Evolutionary conservation across 2,329 filamentous ascomycete species (phyloP).

Genomic region (Lithohypha guttulata): DNA sequence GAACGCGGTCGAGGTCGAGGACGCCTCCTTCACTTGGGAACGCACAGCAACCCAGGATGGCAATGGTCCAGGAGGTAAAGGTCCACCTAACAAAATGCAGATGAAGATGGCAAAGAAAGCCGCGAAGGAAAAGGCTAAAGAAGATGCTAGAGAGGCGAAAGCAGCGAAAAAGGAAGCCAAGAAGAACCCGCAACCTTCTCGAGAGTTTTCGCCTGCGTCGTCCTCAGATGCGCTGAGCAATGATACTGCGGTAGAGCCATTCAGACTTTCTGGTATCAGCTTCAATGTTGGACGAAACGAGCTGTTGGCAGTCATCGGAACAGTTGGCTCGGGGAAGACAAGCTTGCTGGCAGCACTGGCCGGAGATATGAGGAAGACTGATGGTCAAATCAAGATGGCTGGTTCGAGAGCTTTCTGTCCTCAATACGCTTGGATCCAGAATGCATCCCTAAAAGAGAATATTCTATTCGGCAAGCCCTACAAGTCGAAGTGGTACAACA

Average conservation of each 20-base stretch:
- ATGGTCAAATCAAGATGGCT: slow-evolving; percentile 62
- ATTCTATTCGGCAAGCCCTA: slow-evolving; percentile 78
- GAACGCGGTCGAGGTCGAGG: slow-evolving; percentile 54
- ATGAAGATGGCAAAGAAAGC: slow-evolving; percentile 31
- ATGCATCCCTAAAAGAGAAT: slow-evolving; percentile 75
- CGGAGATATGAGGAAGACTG: slow-evolving; percentile 83
- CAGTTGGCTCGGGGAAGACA: slow-evolving; percentile 82
- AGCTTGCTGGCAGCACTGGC: slow-evolving; percentile 81
- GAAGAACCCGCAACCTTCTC: slow-evolving; percentile 26
- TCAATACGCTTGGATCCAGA: slow-evolving; percentile 97
- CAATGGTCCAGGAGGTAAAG: slow-evolving; percentile 18
- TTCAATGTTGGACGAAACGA: slow-evolving; percentile 37
- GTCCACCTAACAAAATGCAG: slow-evolving; percentile 25
- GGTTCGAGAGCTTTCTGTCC: slow-evolving; percentile 82
- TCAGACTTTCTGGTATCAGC: slow-evolving; percentile 30
- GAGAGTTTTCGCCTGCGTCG: slow-evolving; percentile 20
- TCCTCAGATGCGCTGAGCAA: slow-evolving; percentile 20
- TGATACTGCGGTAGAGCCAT: slow-evolving; percentile 26
- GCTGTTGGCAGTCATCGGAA: slow-evolving; percentile 66
- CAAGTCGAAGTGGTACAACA: slow-evolving; percentile 66
- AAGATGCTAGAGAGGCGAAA: too few relatives aligned
- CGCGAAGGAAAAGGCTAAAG: slow-evolving; percentile 37
- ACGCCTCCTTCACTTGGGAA: slow-evolving; percentile 85
- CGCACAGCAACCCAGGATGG: slow-evolving; percentile 24
- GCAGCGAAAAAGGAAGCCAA: too few relatives aligned